Conservation (phyloP, 768 basidiomycete genomes). For the Scleroderma citrinum region DNA sequence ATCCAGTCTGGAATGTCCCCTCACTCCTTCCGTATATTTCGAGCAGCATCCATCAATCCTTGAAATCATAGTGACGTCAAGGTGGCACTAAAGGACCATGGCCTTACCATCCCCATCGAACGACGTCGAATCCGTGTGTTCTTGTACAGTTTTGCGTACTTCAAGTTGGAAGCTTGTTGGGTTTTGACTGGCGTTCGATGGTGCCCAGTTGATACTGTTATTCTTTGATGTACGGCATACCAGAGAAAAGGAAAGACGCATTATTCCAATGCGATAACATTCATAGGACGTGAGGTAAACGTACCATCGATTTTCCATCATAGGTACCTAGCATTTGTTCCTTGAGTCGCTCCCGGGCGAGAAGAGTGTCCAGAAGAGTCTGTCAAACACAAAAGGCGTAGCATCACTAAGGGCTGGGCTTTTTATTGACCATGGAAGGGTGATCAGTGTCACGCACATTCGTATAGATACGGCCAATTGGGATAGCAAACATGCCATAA, state of each 20-base stretch:
- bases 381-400: constrained; percentile 12
- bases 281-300: no score
- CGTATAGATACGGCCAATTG: constrained; percentile 39
- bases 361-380: constrained; percentile 42
- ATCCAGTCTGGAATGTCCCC: no score
- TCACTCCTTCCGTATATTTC: no score
- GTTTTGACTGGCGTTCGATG: not conserved
- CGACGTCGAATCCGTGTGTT: not conserved
- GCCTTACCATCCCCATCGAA: constrained; percentile 4
- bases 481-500: constrained; percentile 35
- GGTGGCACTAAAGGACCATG: not conserved
- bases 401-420: no score
- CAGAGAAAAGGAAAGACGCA: no score
- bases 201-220: constrained; percentile 1
- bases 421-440: not conserved
- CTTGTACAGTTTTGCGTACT: constrained; percentile 1
- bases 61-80: no score
- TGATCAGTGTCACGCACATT: constrained; percentile 31
- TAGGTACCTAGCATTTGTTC: constrained; percentile 11
- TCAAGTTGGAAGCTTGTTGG: constrained; percentile 1
- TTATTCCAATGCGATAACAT: no score
- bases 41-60: no score
- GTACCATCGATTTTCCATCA: not conserved
- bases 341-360: constrained; percentile 34
- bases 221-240: no score